Evolutionary conservation across 108 stramenopile species (phyloP), one percentile per base, ranked within the genome.

Genomic region (Seminavis robusta): DNA sequence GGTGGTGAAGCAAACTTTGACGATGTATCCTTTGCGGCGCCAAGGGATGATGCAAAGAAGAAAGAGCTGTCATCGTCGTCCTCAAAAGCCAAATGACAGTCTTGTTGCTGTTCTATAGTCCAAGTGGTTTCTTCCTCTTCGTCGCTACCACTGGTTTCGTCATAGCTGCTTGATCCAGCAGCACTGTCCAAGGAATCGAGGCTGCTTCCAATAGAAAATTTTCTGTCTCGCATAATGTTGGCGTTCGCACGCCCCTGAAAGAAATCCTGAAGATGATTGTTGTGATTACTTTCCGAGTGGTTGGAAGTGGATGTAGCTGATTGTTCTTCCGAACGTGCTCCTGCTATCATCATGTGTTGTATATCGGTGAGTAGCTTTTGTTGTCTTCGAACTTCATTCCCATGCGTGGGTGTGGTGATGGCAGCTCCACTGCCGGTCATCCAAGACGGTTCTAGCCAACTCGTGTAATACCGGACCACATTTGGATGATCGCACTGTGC

Each of bases 391-490:
- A n/a, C n/a, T n/a, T n/a, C n/a, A n/a, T n/a, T n/a, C 15, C 17
- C 17, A 8, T 59, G 31, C 2, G 2, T 16, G 55, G 47, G 32
- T 16, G 34, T 37, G 13, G 39, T 51, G 28, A 39, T 57, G 19
- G 53, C 10, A 31, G 38, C 57, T 17, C 72, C 56, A 21, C 55
- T 60, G 0, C 89, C 85, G 11, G 84, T 85, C 86, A 87, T 86
- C 90, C 90, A 92, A 33, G 70, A 84, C 0, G 92, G 92, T 60
- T 97, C 95, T 16, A 94, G 63, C 95, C 95, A 97, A 24, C 77
- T 76, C 0, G 94, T 92, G 67, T 94, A 94, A 53, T 97, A 97
- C 37, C 93, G 65, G 0, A 97, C 94, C 33, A 90, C 73, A 82
- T 97, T 95, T 31, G 79, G 74, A 74, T 97, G 94, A 59, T 94